A percentile compares a stretch with the other conserved stretches of the same genome.
Evolutionary conservation across 192 early-diverging fungal genomes (phyloP).

Genomic region (Lobosporangium transversale): DNA sequence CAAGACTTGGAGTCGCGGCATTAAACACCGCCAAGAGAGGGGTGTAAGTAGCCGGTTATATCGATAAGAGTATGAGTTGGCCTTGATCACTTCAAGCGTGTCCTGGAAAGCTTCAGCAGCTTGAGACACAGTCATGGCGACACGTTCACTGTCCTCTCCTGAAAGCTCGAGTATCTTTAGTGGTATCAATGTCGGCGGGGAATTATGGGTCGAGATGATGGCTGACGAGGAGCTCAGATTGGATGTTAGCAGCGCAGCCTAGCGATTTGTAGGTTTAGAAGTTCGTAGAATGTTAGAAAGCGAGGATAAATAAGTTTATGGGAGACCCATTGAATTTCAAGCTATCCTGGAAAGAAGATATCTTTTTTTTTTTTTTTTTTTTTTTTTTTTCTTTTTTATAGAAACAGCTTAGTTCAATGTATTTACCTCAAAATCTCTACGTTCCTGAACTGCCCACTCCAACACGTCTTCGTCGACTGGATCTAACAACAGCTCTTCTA

Average conservation of each 20-base stretch:
- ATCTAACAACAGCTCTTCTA: conserved; percentile 32
- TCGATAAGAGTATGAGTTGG: conserved; percentile 29
- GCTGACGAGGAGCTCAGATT: conserved; percentile 2
- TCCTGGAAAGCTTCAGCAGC: conserved; percentile 50
- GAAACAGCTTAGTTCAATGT: no score
- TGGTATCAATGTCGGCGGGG: conserved; percentile 12
- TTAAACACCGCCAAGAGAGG: conserved; percentile 20
- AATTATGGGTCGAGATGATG: background rate
- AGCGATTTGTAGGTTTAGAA: no score
- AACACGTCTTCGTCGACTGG: conserved; percentile 36
- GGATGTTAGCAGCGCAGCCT: conserved; percentile 1
- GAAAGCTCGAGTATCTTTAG: conserved; percentile 33
- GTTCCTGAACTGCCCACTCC: conserved; percentile 50
- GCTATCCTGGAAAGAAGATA: no score
- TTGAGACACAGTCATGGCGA: conserved; percentile 40
- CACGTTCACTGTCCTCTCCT: conserved; percentile 36
- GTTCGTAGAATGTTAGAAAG: no score
- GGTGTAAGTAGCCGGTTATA: conserved; percentile 16
- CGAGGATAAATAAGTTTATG: no score
- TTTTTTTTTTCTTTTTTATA: no score
- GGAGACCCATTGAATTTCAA: no score
- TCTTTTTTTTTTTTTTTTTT: no score
- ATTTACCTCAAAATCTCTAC: conserved; percentile 22
- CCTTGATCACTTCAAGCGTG: conserved; percentile 50
- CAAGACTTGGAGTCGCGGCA: conserved; percentile 28